Base-by-base conservation (phyloP, 2,329 filamentous ascomycete species). In the Fusarium virguliforme region DNA sequence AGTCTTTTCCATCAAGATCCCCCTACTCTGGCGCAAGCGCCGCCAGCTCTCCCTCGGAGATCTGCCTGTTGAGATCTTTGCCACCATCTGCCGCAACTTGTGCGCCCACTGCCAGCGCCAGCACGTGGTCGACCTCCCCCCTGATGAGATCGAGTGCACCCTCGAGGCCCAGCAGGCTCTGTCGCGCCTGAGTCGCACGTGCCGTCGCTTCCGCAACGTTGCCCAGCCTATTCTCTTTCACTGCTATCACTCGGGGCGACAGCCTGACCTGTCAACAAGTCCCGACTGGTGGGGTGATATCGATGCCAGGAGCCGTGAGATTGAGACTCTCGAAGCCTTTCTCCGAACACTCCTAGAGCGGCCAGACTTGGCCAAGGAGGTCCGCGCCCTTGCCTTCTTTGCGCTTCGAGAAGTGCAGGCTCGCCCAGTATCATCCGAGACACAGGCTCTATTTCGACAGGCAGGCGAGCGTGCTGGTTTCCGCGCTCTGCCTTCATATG, bases 221-320 rank as follows among this genome's bases (percentile, higher is more conserved):
- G 75, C 70, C 5, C 75, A 76, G 9, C 75, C 75, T 28, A 70
- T 76, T 28, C 57, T 76, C 7, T 75, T 75, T 58, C 75, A 76
- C 53, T 74, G 70, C 6, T 76, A 76, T 15, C 68, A 76, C 24
- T 76, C 74, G 0, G 72, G 68, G 10, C 61, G 62, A 51, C 72
- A 74, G 28, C 68, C 71, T 4, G 58, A 73, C 13, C 53, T 51
- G 9, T 30, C 58, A 8, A 64, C 37, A 18, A 67, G 60, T 37
- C 54, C 68, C 15, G 62, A 65, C 15, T 74, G 64, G 64, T 62
- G 65, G 66, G 48, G 34, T 30, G 66, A 68, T 56, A 62, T 50
- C 2, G 60, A 60, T 30, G 57, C 68, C 1, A 60, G 65, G 26
- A 60, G 24, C 24, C 65, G 65, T 18, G 73, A 74, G 24, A 63